A percentile compares a stretch with the other conserved stretches of the same genome.
phyloP scores from a whole-genome alignment of 768 basidiomycete genomes.

The Suillus lakei region DNA sequence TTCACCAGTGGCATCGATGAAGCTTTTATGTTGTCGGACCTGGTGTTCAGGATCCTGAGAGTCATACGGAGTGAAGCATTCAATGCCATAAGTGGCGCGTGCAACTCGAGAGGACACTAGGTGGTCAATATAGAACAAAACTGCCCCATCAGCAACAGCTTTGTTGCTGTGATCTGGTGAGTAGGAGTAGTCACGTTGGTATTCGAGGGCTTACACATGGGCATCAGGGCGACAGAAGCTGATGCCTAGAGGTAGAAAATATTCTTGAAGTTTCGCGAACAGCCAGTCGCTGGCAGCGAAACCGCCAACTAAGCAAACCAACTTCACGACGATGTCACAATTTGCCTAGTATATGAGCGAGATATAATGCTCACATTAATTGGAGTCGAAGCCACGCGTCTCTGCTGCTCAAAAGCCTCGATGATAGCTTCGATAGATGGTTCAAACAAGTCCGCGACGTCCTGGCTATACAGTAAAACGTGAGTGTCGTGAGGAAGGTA shows the following conservation, averaged over 20 bases:
- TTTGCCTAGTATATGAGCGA: background rate
- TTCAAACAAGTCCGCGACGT: conserved; percentile 42
- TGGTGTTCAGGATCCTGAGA: too few species aligned
- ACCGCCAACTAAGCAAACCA: conserved; percentile 50
- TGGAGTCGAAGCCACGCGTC: conserved; percentile 20
- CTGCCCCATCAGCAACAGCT: too few species aligned
- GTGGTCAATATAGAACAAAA: too few species aligned
- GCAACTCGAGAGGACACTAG: too few species aligned
- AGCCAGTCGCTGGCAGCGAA: conserved; percentile 51
- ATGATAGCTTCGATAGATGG: conserved; percentile 39
- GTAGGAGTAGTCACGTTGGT: too few species aligned
- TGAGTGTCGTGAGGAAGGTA: background rate
- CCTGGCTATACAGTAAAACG: conserved; percentile 23
- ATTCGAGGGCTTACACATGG: conserved; percentile 40
- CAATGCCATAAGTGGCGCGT: too few species aligned
- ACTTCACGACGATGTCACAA: conserved; percentile 10
- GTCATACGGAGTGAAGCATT: too few species aligned
- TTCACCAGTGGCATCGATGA: too few species aligned
- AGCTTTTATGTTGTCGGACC: too few species aligned
- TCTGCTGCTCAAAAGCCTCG: conserved; percentile 33
- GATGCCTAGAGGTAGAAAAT: conserved; percentile 36
- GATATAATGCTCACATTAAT: conserved; percentile 28
- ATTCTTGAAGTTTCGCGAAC: conserved; percentile 39
- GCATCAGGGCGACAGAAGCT: conserved; percentile 48
- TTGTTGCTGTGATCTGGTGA: too few species aligned